Evolutionary conservation across 768 basidiomycete genomes (phyloP).

Genomic region (Tephrocybe sp.): DNA sequence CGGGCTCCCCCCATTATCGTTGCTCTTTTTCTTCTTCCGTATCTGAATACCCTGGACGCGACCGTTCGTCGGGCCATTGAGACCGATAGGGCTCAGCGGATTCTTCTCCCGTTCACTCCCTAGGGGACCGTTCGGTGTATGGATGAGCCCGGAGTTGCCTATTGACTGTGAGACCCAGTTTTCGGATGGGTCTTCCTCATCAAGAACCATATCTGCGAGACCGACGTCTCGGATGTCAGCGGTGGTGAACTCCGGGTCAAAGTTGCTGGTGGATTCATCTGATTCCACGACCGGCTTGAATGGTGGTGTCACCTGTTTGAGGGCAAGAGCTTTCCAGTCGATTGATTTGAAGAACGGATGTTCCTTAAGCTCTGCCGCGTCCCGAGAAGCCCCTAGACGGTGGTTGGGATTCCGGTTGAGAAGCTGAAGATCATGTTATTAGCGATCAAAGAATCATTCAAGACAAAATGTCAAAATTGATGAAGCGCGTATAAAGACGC

Average conservation of each 20-base stretch:
- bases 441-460: conserved; percentile 17
- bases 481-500: neutral
- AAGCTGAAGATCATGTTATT: conserved; percentile 53
- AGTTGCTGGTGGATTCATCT: conserved; percentile 97
- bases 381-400: conserved; percentile 87
- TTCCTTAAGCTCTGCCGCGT: conserved; percentile 92
- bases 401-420: conserved; percentile 99
- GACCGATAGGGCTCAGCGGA: conserved; percentile 16
- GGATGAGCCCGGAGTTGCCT: conserved; percentile 36
- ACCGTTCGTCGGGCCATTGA: conserved; percentile 18
- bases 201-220: conserved; percentile 50
- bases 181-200: conserved; percentile 70
- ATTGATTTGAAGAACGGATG: conserved; percentile 92
- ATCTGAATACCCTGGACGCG: conserved; percentile 51
- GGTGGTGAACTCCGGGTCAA: conserved; percentile 96
- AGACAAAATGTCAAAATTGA: conserved; percentile 11
- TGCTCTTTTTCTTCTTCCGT: conserved; percentile 45
- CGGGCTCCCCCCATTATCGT: conserved; percentile 56
- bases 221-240: conserved; percentile 82
- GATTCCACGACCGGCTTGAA: conserved; percentile 98
- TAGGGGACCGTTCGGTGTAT: conserved; percentile 77
- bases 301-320: conserved; percentile 91
- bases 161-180: conserved; percentile 60
- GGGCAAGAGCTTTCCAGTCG: conserved; percentile 87
- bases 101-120: conserved; percentile 51